Conservation (phyloP, 2,329 filamentous ascomycete genomes). For the Fusarium verticillioides region DNA sequence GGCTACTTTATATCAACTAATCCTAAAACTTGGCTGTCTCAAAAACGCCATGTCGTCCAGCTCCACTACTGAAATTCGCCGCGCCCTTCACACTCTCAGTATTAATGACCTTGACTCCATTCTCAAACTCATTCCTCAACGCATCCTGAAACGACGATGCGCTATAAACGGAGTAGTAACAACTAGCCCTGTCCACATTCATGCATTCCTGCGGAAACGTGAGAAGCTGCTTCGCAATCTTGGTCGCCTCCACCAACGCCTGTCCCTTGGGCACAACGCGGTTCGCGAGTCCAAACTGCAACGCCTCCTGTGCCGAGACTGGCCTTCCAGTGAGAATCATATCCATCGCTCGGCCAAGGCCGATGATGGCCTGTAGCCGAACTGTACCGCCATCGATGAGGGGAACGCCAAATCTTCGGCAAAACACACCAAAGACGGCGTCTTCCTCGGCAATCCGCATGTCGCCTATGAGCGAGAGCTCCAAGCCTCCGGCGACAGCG, state of each 20-base stretch:
- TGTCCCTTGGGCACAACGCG: constrained; percentile 8
- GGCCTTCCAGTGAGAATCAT: constrained; percentile 17
- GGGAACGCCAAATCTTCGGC: constrained; percentile 16
- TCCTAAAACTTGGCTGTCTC: background rate
- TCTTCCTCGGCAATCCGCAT: constrained; percentile 8
- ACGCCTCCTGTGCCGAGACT: constrained; percentile 3
- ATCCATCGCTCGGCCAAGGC: constrained; percentile 7
- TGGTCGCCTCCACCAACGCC: constrained; percentile 3
- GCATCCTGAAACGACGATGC: constrained; percentile 8
- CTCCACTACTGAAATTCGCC: background rate
- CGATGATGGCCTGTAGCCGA: constrained; percentile 15
- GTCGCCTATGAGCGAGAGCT: constrained; percentile 16
- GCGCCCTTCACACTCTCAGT: constrained; percentile 11
- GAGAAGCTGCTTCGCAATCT: constrained; percentile 14
- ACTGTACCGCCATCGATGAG: constrained; percentile 17
- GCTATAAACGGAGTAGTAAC: constrained; percentile 5
- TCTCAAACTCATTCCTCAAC: constrained; percentile 19
- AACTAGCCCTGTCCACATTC: constrained; percentile 1
- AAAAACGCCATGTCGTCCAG: background rate
- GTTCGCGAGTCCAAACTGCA: constrained; percentile 16
- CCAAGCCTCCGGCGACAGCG: constrained; percentile 1
- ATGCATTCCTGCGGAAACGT: constrained; percentile 14
- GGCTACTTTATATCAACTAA: background rate
- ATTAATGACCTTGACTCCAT: background rate
- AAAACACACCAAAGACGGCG: constrained; percentile 3